Evolutionary conservation across 1,284 basidiomycete genomes (phyloP), one percentile per base, ranked within the genome.

Genomic region (Pseudozyma thailandica): DNA sequence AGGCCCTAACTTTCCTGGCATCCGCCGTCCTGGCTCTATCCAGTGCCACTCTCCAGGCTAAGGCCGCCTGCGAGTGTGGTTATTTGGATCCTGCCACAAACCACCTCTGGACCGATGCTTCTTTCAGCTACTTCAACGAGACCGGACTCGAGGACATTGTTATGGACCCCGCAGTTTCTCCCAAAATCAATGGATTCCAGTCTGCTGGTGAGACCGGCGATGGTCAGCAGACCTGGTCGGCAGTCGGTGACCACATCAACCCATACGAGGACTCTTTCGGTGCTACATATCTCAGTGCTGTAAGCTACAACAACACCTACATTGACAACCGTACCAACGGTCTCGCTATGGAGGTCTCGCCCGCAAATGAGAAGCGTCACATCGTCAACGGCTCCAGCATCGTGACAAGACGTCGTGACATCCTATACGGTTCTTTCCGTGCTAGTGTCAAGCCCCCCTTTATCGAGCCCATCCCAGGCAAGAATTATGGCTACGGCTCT

Each of bases 101-200:
- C 20, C 59, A 56, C 21, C 72, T 78, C 43, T 78, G 75, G 75
- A 78, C 75, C 41, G 77, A 75, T 57, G 75, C 74, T 10, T n/a
- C 64, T 15, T 74, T 79, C 60, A 50, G 37, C 45, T 79, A 77
- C 46, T 79, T 77, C 53, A 79, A 79, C 74, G 77, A 79, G 45
- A 59, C 72, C 6, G 74, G 63, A 26, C 43, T 62, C 18, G 52
- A 58, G 3, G 57, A 78, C 30, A 51, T 76, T n/a, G 74, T 74
- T 38, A 69, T 48, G 35, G 46, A 71, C 44, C 72, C 72, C 3
- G 54, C 44, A 27, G 39, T 41, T 6, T 72, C 75, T 6, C 74
- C 75, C 43, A 50, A 58, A 18, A 28, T 57, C 33, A 44, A 68
- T n/a, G 75, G 73, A 12, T 13, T 12, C 6, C 15, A 18, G 15